phyloP scores from a whole-genome alignment of 768 basidiomycete species.

The Suillus paluster region DNA sequence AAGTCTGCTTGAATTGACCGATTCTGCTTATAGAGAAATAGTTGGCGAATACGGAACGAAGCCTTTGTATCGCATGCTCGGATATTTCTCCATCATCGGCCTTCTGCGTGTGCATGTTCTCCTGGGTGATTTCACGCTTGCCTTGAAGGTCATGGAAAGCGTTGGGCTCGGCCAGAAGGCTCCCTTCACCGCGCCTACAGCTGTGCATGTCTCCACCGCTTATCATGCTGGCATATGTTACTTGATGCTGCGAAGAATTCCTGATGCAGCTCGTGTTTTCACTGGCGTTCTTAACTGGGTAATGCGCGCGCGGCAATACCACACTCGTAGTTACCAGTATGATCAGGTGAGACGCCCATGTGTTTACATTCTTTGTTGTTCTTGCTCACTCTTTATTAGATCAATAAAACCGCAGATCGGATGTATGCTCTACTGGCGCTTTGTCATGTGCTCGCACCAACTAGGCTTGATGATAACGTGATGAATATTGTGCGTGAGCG shows the following conservation, averaged over 20 bases:
- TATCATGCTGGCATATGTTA: slow-evolving; percentile 98
- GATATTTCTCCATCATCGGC: slow-evolving; percentile 96
- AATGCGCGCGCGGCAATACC: slow-evolving; percentile 94
- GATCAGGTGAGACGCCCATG: slow-evolving; percentile 66
- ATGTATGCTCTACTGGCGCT: slow-evolving; percentile 98
- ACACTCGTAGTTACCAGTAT: slow-evolving; percentile 95
- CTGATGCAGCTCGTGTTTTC: slow-evolving; percentile 94
- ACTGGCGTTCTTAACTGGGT: slow-evolving; percentile 94
- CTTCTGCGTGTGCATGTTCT: slow-evolving; percentile 95
- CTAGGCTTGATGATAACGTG: slow-evolving; percentile 92
- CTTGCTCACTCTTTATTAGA: slow-evolving; percentile 50
- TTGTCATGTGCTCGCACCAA: slow-evolving; percentile 91
- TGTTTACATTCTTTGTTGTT: not conserved
- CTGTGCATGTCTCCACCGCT: slow-evolving; percentile 94
- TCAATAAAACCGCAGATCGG: slow-evolving; percentile 95
- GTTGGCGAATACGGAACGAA: slow-evolving; percentile 91
- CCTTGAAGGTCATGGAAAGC: slow-evolving; percentile 92
- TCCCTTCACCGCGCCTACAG: slow-evolving; percentile 92
- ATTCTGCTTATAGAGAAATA: slow-evolving; percentile 59
- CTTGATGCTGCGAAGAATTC: slow-evolving; percentile 91
- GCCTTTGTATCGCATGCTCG: slow-evolving; percentile 92
- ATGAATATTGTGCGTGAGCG: slow-evolving; percentile 92
- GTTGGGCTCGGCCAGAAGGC: slow-evolving; percentile 94
- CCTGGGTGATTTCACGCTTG: slow-evolving; percentile 94
- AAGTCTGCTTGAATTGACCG: not conserved